Base-by-base conservation (phyloP, 2,329 filamentous ascomycete species). In the Aotearoamyces nothofagi region DNA sequence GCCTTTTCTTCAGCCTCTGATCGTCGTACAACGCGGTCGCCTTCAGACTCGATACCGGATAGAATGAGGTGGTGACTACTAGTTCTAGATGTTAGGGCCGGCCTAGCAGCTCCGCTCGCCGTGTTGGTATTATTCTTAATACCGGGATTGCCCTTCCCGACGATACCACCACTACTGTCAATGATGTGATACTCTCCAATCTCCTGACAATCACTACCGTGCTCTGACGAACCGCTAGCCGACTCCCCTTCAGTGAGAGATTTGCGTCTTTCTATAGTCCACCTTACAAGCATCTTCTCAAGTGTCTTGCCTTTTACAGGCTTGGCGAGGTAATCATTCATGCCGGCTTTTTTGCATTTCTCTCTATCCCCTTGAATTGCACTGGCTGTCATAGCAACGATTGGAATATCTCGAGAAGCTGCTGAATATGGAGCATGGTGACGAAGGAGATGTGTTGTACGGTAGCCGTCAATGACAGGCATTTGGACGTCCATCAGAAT, bases 401-500 rank as follows among this genome's bases (percentile, higher is more conserved):
- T 81, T 0, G 78, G 78, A 4, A 81, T 72, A 24, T 72, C 59
- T 31, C 63, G 58, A n/a, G n/a, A n/a, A n/a, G n/a, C n/a, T 2
- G 56, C 43, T 22, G 64, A 71, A 51, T 78, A 83, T 1, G 76
- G 72, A 2, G 63, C 46, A 39, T 79, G 69, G 31, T 78, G 73
- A 10, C 78, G 64, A 25, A 87, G 63, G 7, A 78, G 61, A 40
- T 82, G 77, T 0, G 79, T 86, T 23, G 78, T 78, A 33, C 69
- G 69, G 48, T 86, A 86, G 1, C 80, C 80, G 42, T 86, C 80
- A 36, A 82, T 69, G 22, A 83, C 68, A 15, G 73, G 69, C 71
- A 80, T 79, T 49, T 80, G 75, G 1, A 79, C 72, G 44, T 82
- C 77, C 77, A 82, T 81, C 22, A 86, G 55, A 30, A 87, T 82